Evolutionary conservation across 2,329 filamentous ascomycete species (phyloP).

Genomic region (Torrubiella hemipterigena): DNA sequence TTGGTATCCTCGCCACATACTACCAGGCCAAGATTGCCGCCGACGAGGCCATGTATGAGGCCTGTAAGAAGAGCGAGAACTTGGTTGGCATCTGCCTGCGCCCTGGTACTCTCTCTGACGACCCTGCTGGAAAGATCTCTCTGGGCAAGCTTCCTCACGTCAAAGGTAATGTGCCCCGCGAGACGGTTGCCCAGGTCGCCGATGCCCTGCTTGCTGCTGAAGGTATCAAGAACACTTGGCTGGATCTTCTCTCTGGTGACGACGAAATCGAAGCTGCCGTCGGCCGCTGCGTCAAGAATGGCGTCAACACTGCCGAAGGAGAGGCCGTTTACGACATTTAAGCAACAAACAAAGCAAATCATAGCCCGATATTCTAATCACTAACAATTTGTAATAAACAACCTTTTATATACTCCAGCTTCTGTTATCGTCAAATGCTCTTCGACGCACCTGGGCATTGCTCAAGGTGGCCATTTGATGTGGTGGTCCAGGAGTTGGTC

Average conservation of each 20-base stretch:
- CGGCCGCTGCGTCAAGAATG: slow-evolving; percentile 32
- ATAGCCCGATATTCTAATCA: too few species aligned
- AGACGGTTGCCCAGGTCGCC: slow-evolving; percentile 46
- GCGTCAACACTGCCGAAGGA: slow-evolving; percentile 39
- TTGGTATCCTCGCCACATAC: slow-evolving; percentile 34
- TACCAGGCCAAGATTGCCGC: slow-evolving; percentile 49
- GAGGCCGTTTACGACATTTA: slow-evolving; percentile 25
- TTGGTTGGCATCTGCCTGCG: slow-evolving; percentile 42
- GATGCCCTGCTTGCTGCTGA: slow-evolving; percentile 40
- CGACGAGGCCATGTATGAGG: slow-evolving; percentile 43
- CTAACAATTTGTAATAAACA: slow-evolving; percentile 3
- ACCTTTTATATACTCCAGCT: background rate
- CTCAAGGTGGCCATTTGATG: too few species aligned
- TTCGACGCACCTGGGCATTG: too few species aligned
- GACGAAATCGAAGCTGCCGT: slow-evolving; percentile 36
- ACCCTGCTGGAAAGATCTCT: slow-evolving; percentile 33
- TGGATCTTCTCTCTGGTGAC: slow-evolving; percentile 43
- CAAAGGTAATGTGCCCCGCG: slow-evolving; percentile 35
- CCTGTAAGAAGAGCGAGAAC: slow-evolving; percentile 24
- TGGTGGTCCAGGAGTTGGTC: too few species aligned
- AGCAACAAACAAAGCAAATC: background rate
- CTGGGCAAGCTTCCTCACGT: slow-evolving; percentile 31
- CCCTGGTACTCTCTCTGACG: slow-evolving; percentile 36
- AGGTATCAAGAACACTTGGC: slow-evolving; percentile 35
- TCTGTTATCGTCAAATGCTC: too few species aligned